Base-by-base conservation (phyloP, 345 rosid species). In the Salix exigua region DNA sequence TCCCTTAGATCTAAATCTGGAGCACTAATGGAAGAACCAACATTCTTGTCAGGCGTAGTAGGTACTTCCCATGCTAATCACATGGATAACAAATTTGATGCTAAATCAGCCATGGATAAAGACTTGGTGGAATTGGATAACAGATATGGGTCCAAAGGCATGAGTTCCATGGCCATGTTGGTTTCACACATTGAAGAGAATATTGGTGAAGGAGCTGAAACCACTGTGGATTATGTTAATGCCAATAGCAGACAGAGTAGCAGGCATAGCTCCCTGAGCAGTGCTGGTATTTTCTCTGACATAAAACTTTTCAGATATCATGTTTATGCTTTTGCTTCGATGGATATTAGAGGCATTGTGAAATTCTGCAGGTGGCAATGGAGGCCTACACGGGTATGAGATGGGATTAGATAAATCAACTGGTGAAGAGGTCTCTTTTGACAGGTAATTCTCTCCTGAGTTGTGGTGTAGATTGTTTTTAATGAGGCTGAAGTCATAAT, bases 401-500 rank as follows among this genome's bases (percentile, higher is more conserved):
- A 69, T 68, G 66, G 84, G 85, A 66, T 62, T 68, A 51, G 79
- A 82, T 64, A 86, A 80, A 70, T 50, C 87, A 25, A 75, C 71
- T 58, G 86, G 83, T 68, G 91, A 87, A 79, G 83, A 76, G 64
- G 76, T 77, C 75, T 78, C 85, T 26, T 77, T 73, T 71, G 87
- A 82, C 66, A 86, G 90, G 94, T 90, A 65, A 35, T 21, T 73
- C 30, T 46, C 48, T 44, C 17, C 46, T 38, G 68, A 2, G 13
- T 38, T 72, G 40, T 17, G 1, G 23, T 44, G 2, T 33, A 21
- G 25, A 69, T 51, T 71, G 40, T 31, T 51, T 30, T 51, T 19
- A 19, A 26, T 50, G 74, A 31, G 42, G 63, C 12, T 17, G 72
- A 70, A 31, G 19, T 48, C 58, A 28, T 25, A 4, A 2, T 28